phyloP scores from a whole-genome alignment of 805 yeast genomes.

The Zygosaccharomyces bailii region DNA sequence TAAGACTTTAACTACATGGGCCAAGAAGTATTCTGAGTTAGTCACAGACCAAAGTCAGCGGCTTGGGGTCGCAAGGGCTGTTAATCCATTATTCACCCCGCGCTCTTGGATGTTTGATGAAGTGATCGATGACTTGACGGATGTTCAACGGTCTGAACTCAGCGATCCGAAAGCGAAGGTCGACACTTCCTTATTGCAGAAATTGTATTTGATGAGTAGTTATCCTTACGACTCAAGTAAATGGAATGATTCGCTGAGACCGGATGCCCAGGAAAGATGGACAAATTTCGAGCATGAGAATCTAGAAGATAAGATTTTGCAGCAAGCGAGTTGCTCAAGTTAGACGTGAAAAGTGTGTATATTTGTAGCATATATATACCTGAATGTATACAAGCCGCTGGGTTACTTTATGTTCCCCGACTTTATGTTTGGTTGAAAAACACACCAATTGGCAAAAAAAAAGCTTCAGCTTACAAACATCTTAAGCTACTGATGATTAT shows the following conservation, averaged over 20 bases:
- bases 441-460: too few relatives aligned
- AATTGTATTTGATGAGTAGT: slow-evolving; percentile 65
- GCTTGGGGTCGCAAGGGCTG: slow-evolving; percentile 39
- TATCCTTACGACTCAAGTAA: slow-evolving; percentile 65
- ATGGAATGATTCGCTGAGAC: slow-evolving; percentile 56
- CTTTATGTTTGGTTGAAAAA: not conserved
- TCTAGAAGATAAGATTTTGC: slow-evolving; percentile 9
- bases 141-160: slow-evolving; percentile 47
- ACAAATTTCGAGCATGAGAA: slow-evolving; percentile 16
- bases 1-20: slow-evolving; percentile 48
- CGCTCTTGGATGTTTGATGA: slow-evolving; percentile 84
- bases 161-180: slow-evolving; percentile 20
- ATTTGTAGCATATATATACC: too few relatives aligned
- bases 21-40: slow-evolving; percentile 46
- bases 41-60: slow-evolving; percentile 39
- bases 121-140: slow-evolving; percentile 59
- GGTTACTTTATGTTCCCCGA: not conserved
- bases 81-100: slow-evolving; percentile 80
- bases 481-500: too few relatives aligned
- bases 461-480: too few relatives aligned
- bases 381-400: not conserved
- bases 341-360: not conserved
- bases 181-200: slow-evolving; percentile 46
- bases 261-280: slow-evolving; percentile 59
- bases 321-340: slow-evolving; percentile 16